Conservation (phyloP, 495 filamentous ascomycete genomes). For the Hypoxylon lienhwacheense region DNA sequence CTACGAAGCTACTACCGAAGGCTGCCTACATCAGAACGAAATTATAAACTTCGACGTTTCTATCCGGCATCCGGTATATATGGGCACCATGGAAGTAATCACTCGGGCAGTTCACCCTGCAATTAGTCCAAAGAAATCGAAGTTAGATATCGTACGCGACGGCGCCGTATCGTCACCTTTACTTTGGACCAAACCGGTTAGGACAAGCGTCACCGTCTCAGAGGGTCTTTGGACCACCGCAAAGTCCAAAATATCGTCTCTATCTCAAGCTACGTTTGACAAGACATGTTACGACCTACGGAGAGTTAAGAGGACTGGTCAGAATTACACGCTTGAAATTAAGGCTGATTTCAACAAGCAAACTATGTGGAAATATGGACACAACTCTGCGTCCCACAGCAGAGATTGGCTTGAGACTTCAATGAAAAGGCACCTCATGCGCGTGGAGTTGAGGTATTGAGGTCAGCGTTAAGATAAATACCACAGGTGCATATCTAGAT, state of each 20-base stretch:
- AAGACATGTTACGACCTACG: background rate
- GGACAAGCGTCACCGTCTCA: background rate
- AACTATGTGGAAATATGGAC: constrained; percentile 24
- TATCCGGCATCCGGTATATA: constrained; percentile 46
- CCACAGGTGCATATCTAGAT: constrained; percentile 17
- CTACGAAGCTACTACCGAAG: constrained; percentile 32
- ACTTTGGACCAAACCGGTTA: constrained; percentile 15
- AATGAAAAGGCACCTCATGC: constrained; percentile 32
- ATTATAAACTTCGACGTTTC: constrained; percentile 35
- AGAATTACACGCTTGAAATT: background rate
- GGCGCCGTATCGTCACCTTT: background rate
- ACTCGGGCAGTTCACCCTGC: constrained; percentile 44
- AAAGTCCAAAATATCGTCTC: background rate
- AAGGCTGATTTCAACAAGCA: constrained; percentile 12
- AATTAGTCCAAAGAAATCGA: constrained; percentile 22
- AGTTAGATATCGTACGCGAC: background rate
- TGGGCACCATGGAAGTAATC: constrained; percentile 36
- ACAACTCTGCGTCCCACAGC: constrained; percentile 1
- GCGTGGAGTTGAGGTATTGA: constrained; percentile 37
- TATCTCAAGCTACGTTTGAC: background rate
- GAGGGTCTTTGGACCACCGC: constrained; percentile 9
- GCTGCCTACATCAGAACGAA: constrained; percentile 5
- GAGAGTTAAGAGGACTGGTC: background rate
- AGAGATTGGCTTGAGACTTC: constrained; percentile 36
- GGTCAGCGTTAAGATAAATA: constrained; percentile 11